Evolutionary conservation across 805 yeast genomes (phyloP), one percentile per base, ranked within the genome.

Genomic region (Hyphopichia homilentoma): DNA sequence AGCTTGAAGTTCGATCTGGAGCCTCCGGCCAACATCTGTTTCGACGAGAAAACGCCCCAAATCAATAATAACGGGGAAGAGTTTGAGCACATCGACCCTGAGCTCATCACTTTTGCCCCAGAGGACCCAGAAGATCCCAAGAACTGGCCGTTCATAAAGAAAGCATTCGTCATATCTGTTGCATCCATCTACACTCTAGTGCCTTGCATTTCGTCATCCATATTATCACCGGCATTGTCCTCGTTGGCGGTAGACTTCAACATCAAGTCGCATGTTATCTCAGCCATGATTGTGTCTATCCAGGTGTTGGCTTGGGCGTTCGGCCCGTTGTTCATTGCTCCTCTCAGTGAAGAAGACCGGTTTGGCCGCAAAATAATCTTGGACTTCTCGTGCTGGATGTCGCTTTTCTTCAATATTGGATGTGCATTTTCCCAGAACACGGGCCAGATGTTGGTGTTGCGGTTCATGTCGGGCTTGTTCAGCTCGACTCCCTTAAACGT

Each of bases 121-220:
- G 47, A 58, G 23, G 65, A 60, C 33, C 57, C 60, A 1, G 53
- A 55, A 26, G 50, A 55, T 33, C 68, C 68, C 5, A 34, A 63
- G 30, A 61, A 63, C 38, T 63, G 68, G 68, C 18, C 47, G 6
- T 12, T 36, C 2, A 14, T 34, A 2, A 41, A 38, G 8, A 63
- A 61, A 30, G 36, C 47, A 5, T 35, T 35, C 14, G 46, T 52
- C 15, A 42, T 54, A 19, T 43, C 38, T 5, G 38, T 61, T 25
- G 68, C 61, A 2, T 54, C 66, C 0, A 32, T 61, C 13, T 63
- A 61, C 40, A 59, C 68, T 3, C 49, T 64, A 29, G 50, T 63
- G 6, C 58, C 68, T 2, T 68, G 69, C 8, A 61, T 64, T 59
- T 61, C 68, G 3, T 61, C 68, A 6, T 61, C 70, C 5, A 61